Evolutionary conservation across 306 rosid species (phyloP).

Genomic region (Glycine latifolia): DNA sequence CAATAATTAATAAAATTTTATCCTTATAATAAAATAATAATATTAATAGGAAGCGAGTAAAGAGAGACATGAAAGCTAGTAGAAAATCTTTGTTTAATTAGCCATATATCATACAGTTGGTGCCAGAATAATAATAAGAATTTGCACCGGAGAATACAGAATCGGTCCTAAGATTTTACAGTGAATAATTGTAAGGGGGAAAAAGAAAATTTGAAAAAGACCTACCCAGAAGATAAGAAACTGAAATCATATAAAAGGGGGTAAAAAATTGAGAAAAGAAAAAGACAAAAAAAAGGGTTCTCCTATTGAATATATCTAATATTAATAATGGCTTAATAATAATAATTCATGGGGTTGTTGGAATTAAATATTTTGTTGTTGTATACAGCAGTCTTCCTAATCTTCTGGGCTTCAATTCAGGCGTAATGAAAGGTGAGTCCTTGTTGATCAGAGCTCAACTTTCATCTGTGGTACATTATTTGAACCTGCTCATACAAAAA

Average conservation of each 20-base stretch:
- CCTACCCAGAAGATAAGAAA: slow-evolving; percentile 56
- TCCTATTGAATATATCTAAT: slow-evolving; percentile 55
- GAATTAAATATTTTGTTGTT: slow-evolving; percentile 63
- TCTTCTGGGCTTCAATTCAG: slow-evolving; percentile 57
- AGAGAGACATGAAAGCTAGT: slow-evolving; percentile 46
- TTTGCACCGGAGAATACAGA: slow-evolving; percentile 75
- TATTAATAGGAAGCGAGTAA: slow-evolving; percentile 3
- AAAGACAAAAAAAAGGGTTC: slow-evolving; percentile 48
- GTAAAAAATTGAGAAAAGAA: slow-evolving; percentile 28
- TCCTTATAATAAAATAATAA: not conserved
- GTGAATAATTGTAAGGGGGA: slow-evolving; percentile 55
- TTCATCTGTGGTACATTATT: slow-evolving; percentile 75
- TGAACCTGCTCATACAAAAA: slow-evolving; percentile 60
- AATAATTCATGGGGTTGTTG: slow-evolving; percentile 54
- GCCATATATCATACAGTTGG: slow-evolving; percentile 73
- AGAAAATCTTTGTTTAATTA: slow-evolving; percentile 59
- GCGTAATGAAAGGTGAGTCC: slow-evolving; percentile 53
- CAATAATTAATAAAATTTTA: not conserved
- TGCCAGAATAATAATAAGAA: slow-evolving; percentile 52
- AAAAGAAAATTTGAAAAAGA: slow-evolving; percentile 30
- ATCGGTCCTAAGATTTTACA: slow-evolving; percentile 72
- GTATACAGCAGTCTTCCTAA: slow-evolving; percentile 58
- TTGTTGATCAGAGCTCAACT: slow-evolving; percentile 71
- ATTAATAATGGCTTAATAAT: slow-evolving; percentile 55
- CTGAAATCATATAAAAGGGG: slow-evolving; percentile 52